These are phyloP conservation scores for Kodamaea kaohsiungensis DNA, from an alignment of 805 yeast genomes.

Conservation along the genomic window DNA sequence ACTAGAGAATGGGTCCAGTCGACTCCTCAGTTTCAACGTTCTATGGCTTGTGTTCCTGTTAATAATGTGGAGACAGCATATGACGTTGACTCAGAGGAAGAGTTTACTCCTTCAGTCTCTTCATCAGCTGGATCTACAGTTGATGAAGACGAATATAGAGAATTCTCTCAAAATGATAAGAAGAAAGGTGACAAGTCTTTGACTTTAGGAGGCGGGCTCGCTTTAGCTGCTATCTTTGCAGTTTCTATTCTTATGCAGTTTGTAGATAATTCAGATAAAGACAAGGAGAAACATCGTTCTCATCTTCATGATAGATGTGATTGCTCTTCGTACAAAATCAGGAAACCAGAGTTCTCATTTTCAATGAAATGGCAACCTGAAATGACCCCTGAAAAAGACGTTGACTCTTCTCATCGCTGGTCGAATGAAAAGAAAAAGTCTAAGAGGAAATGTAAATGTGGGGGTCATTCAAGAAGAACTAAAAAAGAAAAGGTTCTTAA, in stretches of 20 bases:
- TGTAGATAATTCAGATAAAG: not conserved
- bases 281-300: not conserved
- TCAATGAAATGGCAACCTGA: not conserved
- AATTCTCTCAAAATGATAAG: not conserved
- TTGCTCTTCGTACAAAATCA: not conserved
- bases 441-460: not conserved
- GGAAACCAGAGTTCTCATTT: not conserved
- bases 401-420: not conserved
- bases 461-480: not conserved
- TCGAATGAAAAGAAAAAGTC: not conserved
- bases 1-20: not conserved
- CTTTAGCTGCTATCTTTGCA: not conserved
- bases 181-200: not conserved
- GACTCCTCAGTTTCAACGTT: not conserved
- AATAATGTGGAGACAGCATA: not conserved
- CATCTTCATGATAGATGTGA: not conserved
- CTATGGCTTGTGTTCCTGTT: not conserved
- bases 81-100: not conserved
- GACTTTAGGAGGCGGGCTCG: not conserved
- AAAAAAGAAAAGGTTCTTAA: not conserved
- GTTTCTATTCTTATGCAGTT: not conserved
- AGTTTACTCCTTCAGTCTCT: not conserved
- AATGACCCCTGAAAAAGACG: not conserved
- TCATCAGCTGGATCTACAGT: not conserved
- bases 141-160: not conserved